These are phyloP conservation scores for Exidia glandulosa DNA, from an alignment of 768 basidiomycete genomes.

Conservation along the genomic window DNA sequence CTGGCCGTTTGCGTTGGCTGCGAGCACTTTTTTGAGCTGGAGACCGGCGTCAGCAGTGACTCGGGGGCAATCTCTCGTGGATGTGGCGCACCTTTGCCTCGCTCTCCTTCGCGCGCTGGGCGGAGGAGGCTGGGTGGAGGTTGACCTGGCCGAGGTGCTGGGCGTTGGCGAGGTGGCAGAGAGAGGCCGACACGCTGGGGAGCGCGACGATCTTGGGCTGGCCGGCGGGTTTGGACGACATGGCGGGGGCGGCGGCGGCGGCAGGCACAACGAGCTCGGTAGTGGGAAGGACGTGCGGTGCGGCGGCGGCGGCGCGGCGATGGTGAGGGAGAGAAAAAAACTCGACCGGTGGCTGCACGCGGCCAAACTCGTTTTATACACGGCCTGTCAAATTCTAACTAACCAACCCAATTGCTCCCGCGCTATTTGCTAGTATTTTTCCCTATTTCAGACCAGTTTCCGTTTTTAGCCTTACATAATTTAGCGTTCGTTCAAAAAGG, in stretches of 20 bases:
- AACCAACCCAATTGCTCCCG: too few relatives aligned
- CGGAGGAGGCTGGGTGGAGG: slow-evolving; percentile 57
- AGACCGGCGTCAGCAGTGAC: too few relatives aligned
- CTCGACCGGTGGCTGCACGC: too few relatives aligned
- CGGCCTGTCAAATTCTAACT: too few relatives aligned
- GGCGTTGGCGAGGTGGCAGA: slow-evolving; percentile 60
- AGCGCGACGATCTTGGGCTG: slow-evolving; percentile 40
- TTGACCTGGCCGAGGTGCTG: slow-evolving; percentile 56
- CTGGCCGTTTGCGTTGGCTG: neutral
- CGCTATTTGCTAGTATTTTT: too few relatives aligned
- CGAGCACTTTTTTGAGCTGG: neutral
- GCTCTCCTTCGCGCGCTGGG: slow-evolving; percentile 55
- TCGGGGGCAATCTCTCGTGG: neutral
- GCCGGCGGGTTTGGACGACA: neutral
- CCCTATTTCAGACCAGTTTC: too few relatives aligned
- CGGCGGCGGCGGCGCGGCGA: too few relatives aligned
- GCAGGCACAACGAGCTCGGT: neutral
- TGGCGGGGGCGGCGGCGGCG: neutral
- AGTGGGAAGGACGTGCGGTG: neutral
- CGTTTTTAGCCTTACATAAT: too few relatives aligned
- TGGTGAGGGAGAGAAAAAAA: too few relatives aligned
- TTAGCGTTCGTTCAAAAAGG: too few relatives aligned
- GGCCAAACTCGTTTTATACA: too few relatives aligned
- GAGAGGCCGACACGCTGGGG: slow-evolving; percentile 58
- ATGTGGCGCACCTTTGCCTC: slow-evolving; percentile 52